Evolutionary conservation across 306 rosid species (phyloP), one percentile per base, ranked within the genome.

Genomic region (Urtica urens): DNA sequence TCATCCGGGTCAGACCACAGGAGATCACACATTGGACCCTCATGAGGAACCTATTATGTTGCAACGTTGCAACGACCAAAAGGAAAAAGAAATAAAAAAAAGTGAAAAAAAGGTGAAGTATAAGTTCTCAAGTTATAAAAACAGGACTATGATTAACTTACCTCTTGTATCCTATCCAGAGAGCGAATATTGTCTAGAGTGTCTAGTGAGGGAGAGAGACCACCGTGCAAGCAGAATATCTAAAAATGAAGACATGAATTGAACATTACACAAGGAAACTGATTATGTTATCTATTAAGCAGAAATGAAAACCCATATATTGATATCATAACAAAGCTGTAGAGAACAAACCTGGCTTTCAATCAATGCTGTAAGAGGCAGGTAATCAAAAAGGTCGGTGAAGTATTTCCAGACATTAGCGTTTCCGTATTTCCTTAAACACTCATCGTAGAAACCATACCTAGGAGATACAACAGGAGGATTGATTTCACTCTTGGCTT

Each of bases 151-250:
- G 14, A 26, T 42, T 60, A 52, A 47, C 57, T 49, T 70, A 88
- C 96, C 95, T 88, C 96, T 59, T 88, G 96, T 63, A 83, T 74
- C 56, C 96, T 81, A 67, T 88, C 96, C 73, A 88, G 71, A 31
- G 95, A 78, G 30, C 93, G 82, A 33, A 88, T 76, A 55, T 88
- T 88, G 62, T 88, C 96, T 50, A 88, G 64, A 7, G 96, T 88
- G 62, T 88, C 96, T 68, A 88, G 67, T 40, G 96, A 88, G 25
- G 96, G 96, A 3, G 96, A 88, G 38, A 88, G 95, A 40, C 96
- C 96, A 34, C 96, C 96, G 47, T 88, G 96, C 84, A 88, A 83
- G 72, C 96, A 88, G 80, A 88, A 88, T 49, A 83, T 70, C 96
- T 88, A 71, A 24, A 27, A 9, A 6, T 16, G 30, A 11, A 70